Evolutionary conservation across 441 rosid species (phyloP).

Genomic region (Francoa sonchifolia): DNA sequence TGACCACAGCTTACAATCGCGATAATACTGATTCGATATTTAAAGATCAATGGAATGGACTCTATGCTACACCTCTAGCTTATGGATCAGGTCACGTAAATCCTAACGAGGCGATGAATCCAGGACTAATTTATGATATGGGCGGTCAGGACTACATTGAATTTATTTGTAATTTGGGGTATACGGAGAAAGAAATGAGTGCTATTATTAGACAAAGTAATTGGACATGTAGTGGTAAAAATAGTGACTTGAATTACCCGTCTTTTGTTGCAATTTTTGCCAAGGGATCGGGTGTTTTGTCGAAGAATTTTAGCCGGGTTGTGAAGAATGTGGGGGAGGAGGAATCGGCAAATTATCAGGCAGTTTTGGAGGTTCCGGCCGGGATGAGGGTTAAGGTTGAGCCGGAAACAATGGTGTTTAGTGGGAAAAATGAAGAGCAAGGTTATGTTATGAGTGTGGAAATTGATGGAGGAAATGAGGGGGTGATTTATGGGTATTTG

Average conservation of each 20-base stretch:
- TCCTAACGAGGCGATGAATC: constrained; percentile 20
- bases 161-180: constrained; percentile 18
- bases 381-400: constrained; percentile 18
- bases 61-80: constrained; percentile 17
- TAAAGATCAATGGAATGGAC: constrained; percentile 8
- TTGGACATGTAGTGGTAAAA: constrained; percentile 27
- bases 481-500: constrained; percentile 22
- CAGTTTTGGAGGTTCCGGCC: constrained; percentile 6
- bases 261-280: constrained; percentile 17
- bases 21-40: constrained; percentile 12
- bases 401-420: constrained; percentile 20
- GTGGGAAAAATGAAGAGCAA: constrained; percentile 15
- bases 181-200: constrained; percentile 23
- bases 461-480: constrained; percentile 10
- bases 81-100: constrained; percentile 23
- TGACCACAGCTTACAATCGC: constrained; percentile 17
- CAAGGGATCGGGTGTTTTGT: not conserved
- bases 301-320: constrained; percentile 16
- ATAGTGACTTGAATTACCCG: constrained; percentile 19
- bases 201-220: constrained; percentile 16
- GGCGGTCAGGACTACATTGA: constrained; percentile 13
- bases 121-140: constrained; percentile 21
- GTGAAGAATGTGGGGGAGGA: constrained; percentile 24
- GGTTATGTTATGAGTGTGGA: constrained; percentile 14
- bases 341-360: constrained; percentile 14